These are phyloP conservation scores for Xylaria castorea DNA, from an alignment of 495 filamentous ascomycete species.

Conservation along the genomic window DNA sequence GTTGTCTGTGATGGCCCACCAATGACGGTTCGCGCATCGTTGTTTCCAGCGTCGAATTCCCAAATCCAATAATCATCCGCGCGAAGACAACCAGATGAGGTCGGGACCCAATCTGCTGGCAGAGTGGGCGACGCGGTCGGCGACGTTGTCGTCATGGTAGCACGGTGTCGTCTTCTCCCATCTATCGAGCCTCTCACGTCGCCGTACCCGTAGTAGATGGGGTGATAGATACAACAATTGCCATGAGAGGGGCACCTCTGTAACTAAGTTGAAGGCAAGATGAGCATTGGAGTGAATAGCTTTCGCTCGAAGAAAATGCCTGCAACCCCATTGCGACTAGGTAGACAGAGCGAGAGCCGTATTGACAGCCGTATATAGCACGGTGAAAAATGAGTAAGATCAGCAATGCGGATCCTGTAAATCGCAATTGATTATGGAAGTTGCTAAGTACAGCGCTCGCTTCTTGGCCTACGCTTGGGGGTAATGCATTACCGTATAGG, in stretches of 20 bases:
- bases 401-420: neutral
- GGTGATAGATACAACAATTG: neutral
- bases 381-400: neutral
- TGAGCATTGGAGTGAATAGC: neutral
- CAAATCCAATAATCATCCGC: constrained; percentile 41
- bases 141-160: constrained; percentile 12
- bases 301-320: neutral
- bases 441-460: neutral
- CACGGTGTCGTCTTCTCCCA: neutral
- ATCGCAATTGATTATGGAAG: neutral
- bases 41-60: constrained; percentile 19
- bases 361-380: neutral
- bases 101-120: constrained; percentile 32
- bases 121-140: constrained; percentile 24
- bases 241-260: neutral
- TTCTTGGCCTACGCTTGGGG: neutral
- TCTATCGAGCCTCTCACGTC: neutral
- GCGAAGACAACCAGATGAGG: constrained; percentile 30
- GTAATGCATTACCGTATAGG: neutral
- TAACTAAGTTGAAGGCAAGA: constrained; percentile 1
- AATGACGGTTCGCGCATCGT: constrained; percentile 36
- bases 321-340: neutral
- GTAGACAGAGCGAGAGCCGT: neutral
- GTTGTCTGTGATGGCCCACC: constrained; percentile 41
- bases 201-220: neutral